These are phyloP conservation scores for Eimeria mitis DNA, from an alignment of 169 alveolate genomes.

Conservation along the genomic window DNA sequence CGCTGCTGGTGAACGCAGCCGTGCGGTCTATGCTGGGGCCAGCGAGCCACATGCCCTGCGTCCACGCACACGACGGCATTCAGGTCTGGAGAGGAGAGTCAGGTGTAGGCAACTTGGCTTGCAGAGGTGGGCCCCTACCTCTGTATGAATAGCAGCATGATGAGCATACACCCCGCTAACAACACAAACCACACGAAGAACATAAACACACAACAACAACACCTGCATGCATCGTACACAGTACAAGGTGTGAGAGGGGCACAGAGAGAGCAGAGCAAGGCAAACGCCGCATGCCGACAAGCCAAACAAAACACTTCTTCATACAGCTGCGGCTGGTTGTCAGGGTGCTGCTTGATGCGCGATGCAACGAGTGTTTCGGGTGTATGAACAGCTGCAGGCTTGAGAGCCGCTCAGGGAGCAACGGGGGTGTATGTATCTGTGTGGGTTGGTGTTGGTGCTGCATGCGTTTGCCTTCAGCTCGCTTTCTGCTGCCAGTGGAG, in stretches of 20 bases:
- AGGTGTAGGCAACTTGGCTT: slow-evolving; percentile 82
- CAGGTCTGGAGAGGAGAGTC: slow-evolving; percentile 87
- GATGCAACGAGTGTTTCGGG: not conserved
- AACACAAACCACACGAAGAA: too few species aligned
- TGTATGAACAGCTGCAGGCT: not conserved
- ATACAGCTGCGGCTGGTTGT: not conserved
- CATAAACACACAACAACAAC: not conserved
- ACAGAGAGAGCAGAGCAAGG: not conserved
- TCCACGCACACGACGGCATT: slow-evolving; percentile 85
- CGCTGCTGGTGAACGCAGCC: slow-evolving; percentile 2
- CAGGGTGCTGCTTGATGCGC: not conserved
- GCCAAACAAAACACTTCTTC: too few species aligned
- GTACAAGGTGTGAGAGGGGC: not conserved
- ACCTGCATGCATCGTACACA: not conserved
- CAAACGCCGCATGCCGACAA: too few species aligned
- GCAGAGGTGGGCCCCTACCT: slow-evolving; percentile 83
- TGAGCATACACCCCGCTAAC: too few species aligned
- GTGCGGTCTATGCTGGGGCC: slow-evolving; percentile 16
- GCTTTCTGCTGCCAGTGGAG: slow-evolving; percentile 61
- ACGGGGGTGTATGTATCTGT: not conserved
- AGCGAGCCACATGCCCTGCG: slow-evolving; percentile 39
- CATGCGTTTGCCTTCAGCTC: slow-evolving; percentile 32
- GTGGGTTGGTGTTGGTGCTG: not conserved
- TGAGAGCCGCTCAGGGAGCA: not conserved
- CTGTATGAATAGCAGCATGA: too few species aligned